Conservation (phyloP, 2,329 filamentous ascomycete species). For the Colletotrichum sansevieriae region DNA sequence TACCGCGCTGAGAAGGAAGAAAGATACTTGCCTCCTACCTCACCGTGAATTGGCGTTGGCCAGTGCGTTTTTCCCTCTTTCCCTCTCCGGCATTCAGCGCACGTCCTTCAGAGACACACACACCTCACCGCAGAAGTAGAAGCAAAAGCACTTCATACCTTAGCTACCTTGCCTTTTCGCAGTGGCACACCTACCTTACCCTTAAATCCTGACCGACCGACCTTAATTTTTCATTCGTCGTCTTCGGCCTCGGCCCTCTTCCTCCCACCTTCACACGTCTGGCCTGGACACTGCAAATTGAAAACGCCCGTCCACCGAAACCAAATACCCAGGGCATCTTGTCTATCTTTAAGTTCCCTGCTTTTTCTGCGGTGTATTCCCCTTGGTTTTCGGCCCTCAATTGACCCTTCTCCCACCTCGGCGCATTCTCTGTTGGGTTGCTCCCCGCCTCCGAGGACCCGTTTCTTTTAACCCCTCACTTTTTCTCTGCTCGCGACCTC, state of each 20-base stretch:
- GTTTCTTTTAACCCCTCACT: constrained; percentile 42
- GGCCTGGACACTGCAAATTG: constrained; percentile 12
- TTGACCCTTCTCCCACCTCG: constrained; percentile 29
- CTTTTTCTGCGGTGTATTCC: constrained; percentile 15
- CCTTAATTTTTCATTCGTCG: constrained; percentile 42
- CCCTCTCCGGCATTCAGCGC: constrained; percentile 42
- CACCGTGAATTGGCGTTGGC: constrained; percentile 12
- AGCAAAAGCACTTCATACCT: no score
- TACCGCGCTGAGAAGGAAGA: background rate
- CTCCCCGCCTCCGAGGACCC: constrained; percentile 34
- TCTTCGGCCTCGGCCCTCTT: constrained; percentile 41
- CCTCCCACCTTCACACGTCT: constrained; percentile 41
- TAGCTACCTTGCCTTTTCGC: background rate
- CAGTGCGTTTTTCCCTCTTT: constrained; percentile 37
- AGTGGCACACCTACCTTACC: constrained; percentile 9
- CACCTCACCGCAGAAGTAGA: constrained; percentile 1
- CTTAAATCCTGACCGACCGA: constrained; percentile 40
- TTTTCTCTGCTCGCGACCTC: constrained; percentile 37
- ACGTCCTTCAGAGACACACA: constrained; percentile 19
- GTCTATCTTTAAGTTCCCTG: constrained; percentile 14
- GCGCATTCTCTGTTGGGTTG: constrained; percentile 32
- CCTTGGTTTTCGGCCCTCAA: constrained; percentile 23
- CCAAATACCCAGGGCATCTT: constrained; percentile 1
- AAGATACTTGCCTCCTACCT: constrained; percentile 7
- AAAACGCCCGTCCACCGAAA: constrained; percentile 32